These are phyloP conservation scores for Aureobasidium subglaciale DNA, from an alignment of 2,329 filamentous ascomycete species.

Conservation along the genomic window DNA sequence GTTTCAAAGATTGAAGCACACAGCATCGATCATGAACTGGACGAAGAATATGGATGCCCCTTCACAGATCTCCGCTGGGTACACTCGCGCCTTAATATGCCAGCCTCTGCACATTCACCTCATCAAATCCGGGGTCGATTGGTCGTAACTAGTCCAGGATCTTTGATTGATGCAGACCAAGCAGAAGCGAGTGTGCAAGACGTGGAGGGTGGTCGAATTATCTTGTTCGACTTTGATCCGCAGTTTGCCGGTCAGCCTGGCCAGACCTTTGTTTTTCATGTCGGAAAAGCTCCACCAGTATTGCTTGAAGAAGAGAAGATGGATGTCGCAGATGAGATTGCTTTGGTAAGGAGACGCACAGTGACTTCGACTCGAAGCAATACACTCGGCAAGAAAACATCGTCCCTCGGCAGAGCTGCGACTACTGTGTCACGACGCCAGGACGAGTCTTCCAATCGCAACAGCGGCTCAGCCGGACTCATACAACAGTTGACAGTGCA, in stretches of 20 bases:
- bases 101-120: constrained; percentile 16
- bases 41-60: constrained; percentile 32
- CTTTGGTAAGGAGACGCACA: constrained; percentile 29
- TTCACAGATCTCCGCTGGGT: constrained; percentile 32
- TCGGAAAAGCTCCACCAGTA: constrained; percentile 30
- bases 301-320: constrained; percentile 28
- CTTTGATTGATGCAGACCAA: constrained; percentile 24
- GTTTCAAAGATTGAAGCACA: constrained; percentile 28
- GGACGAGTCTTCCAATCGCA: neutral
- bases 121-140: constrained; percentile 26
- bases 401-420: constrained; percentile 28
- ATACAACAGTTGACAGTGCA: neutral
- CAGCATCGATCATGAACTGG: constrained; percentile 32
- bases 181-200: constrained; percentile 29
- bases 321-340: constrained; percentile 29
- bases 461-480: neutral
- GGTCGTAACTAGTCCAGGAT: constrained; percentile 31
- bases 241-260: constrained; percentile 31
- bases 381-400: constrained; percentile 26
- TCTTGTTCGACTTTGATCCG: constrained; percentile 29
- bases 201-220: constrained; percentile 31
- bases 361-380: constrained; percentile 28
- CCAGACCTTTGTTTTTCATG: constrained; percentile 29
- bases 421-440: constrained; percentile 23
- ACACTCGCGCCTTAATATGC: constrained; percentile 25